Conservation (phyloP, 2,329 filamentous ascomycete genomes). For the Fusarium concolor region DNA sequence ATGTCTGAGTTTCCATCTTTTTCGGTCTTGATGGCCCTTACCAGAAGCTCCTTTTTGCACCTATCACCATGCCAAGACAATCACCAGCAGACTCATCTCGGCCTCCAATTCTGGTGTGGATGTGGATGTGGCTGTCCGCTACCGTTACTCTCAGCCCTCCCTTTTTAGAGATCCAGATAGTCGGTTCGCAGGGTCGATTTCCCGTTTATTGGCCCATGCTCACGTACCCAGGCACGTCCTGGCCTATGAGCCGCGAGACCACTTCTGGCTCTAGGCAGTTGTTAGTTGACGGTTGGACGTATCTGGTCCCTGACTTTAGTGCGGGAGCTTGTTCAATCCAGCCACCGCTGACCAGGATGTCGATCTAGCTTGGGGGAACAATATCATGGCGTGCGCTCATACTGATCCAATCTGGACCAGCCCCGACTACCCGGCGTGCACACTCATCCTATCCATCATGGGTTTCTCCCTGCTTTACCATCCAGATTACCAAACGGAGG, state of each 20-base stretch:
- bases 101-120: slow-evolving; percentile 35
- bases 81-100: slow-evolving; percentile 42
- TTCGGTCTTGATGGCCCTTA: slow-evolving; percentile 35
- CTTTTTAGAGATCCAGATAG: slow-evolving; percentile 40
- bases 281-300: slow-evolving; percentile 22
- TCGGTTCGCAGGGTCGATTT: slow-evolving; percentile 41
- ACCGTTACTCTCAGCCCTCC: slow-evolving; percentile 34
- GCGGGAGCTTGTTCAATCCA: slow-evolving; percentile 36
- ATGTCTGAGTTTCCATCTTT: slow-evolving; percentile 21
- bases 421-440: slow-evolving; percentile 36
- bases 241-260: slow-evolving; percentile 30
- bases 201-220: slow-evolving; percentile 33
- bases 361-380: slow-evolving; percentile 35
- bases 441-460: slow-evolving; percentile 31
- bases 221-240: slow-evolving; percentile 31
- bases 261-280: slow-evolving; percentile 21
- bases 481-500: slow-evolving; percentile 42
- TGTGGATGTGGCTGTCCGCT: slow-evolving; percentile 13
- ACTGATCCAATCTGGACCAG: slow-evolving; percentile 42
- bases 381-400: slow-evolving; percentile 42
- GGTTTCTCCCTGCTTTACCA: slow-evolving; percentile 41
- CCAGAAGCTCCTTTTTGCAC: slow-evolving; percentile 32
- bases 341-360: slow-evolving; percentile 42
- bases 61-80: slow-evolving; percentile 30
- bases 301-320: slow-evolving; percentile 26